These are phyloP conservation scores for Trichosanthes truncata DNA, from an alignment of 306 rosid species.

Conservation along the genomic window DNA sequence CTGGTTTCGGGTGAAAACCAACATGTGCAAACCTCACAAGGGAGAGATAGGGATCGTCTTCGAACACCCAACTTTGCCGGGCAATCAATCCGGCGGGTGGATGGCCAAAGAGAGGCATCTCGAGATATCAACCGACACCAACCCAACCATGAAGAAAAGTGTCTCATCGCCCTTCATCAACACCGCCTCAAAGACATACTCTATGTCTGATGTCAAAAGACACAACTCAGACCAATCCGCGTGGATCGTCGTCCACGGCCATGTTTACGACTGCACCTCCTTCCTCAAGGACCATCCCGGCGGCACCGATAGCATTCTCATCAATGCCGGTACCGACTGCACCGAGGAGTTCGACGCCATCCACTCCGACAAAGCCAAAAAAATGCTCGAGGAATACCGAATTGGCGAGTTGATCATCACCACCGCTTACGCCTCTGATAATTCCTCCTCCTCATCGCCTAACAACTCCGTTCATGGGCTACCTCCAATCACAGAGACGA, in stretches of 20 bases:
- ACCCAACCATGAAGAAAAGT: conserved; percentile 34
- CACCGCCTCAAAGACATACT: conserved; percentile 30
- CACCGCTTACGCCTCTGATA: too few species aligned
- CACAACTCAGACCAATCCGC: conserved; percentile 45
- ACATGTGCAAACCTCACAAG: conserved; percentile 44
- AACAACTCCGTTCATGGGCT: too few species aligned
- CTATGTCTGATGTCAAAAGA: conserved; percentile 44
- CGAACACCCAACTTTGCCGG: conserved; percentile 74
- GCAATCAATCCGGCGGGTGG: conserved; percentile 82
- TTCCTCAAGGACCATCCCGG: conserved; percentile 81
- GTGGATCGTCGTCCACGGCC: conserved; percentile 69
- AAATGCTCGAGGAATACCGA: conserved; percentile 46
- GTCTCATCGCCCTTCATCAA: conserved; percentile 63
- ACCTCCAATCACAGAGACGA: conserved; percentile 31
- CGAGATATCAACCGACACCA: conserved; percentile 26
- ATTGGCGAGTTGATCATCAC: conserved; percentile 50
- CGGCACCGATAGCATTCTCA: conserved; percentile 71
- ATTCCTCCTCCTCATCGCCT: conserved; percentile 11
- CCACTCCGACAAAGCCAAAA: conserved; percentile 76
- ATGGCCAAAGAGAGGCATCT: conserved; percentile 53
- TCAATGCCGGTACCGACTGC: conserved; percentile 77
- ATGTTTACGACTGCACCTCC: conserved; percentile 60
- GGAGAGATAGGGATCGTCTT: conserved; percentile 65
- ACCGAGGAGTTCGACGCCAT: conserved; percentile 86
- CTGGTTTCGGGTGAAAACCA: conserved; percentile 68